Evolutionary conservation across 108 stramenopile genomes (phyloP).

Genomic region (Thalassiosira profunda): DNA sequence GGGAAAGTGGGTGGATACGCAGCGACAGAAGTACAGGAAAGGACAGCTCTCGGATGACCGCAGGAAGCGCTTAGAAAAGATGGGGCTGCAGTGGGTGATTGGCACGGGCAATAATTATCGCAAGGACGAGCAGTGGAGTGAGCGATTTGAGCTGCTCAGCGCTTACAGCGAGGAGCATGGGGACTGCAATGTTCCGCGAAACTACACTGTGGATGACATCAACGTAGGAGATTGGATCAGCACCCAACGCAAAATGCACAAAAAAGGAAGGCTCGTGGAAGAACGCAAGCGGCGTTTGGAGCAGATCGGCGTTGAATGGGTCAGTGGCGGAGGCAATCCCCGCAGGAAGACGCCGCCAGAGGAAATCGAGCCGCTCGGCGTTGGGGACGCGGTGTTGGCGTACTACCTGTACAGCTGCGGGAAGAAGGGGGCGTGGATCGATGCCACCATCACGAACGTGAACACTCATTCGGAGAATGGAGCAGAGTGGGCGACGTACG

Average conservation of each 20-base stretch:
- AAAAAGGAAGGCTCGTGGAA: slow-evolving; percentile 27
- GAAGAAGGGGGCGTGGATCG: too few species aligned
- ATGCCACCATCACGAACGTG: too few species aligned
- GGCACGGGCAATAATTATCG: too few species aligned
- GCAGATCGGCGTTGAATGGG: slow-evolving; percentile 6
- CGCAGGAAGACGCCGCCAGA: neutral
- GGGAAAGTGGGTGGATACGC: slow-evolving; percentile 33
- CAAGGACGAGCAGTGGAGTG: slow-evolving; percentile 11
- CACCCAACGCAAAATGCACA: slow-evolving; percentile 17
- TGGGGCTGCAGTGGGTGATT: too few species aligned
- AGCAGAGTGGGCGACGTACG: too few species aligned
- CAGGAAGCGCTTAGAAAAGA: neutral
- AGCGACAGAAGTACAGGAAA: slow-evolving; percentile 24
- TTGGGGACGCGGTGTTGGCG: too few species aligned
- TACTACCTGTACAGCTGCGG: too few species aligned
- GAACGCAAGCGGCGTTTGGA: slow-evolving; percentile 7
- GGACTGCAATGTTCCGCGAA: slow-evolving; percentile 17
- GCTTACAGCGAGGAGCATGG: slow-evolving; percentile 11
- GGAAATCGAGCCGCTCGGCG: neutral
- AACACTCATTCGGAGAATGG: too few species aligned
- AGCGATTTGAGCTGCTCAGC: slow-evolving; percentile 3
- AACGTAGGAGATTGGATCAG: slow-evolving; percentile 28
- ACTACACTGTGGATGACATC: slow-evolving; percentile 12
- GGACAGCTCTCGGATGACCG: slow-evolving; percentile 25
- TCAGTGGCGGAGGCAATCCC: neutral